phyloP scores from a whole-genome alignment of 2,329 filamentous ascomycete species.

The Capronia coronata region DNA sequence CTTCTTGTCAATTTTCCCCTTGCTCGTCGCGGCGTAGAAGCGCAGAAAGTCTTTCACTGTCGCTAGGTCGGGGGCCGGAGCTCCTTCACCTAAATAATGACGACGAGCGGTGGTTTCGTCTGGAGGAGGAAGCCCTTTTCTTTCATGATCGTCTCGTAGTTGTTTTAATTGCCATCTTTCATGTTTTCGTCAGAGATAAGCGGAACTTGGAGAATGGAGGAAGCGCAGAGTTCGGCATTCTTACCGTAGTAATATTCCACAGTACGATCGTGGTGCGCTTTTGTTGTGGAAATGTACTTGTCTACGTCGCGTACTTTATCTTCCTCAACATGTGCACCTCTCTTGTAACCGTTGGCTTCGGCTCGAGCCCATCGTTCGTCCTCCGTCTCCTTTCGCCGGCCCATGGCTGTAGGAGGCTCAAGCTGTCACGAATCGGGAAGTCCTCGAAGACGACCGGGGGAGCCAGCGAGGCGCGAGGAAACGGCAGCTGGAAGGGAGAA shows the following conservation, averaged over 20 bases:
- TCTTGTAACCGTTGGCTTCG: conserved; percentile 4
- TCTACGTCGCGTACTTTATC: conserved; percentile 4
- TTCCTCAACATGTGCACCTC: background rate
- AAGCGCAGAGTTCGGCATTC: background rate
- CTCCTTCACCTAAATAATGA: background rate
- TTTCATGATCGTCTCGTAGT: conserved; percentile 7
- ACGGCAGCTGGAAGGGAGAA: no score
- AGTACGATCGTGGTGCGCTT: conserved; percentile 8
- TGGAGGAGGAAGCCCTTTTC: conserved; percentile 9
- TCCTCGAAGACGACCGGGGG: no score
- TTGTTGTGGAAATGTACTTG: conserved; percentile 12
- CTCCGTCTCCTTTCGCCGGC: background rate
- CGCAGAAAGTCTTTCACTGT: conserved; percentile 24
- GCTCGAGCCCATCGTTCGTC: conserved; percentile 5
- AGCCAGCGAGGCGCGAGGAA: no score
- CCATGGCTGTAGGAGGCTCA: background rate
- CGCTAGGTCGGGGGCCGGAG: conserved; percentile 11
- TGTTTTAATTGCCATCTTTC: background rate
- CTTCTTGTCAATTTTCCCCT: conserved; percentile 1
- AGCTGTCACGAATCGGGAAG: no score
- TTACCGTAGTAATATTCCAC: conserved; percentile 9
- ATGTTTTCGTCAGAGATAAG: background rate
- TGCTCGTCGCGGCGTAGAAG: conserved; percentile 15
- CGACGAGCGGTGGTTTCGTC: conserved; percentile 4
- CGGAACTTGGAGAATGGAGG: background rate